Conservation (phyloP, 495 filamentous ascomycete genomes). For the Penicillium dipodomyicola region DNA sequence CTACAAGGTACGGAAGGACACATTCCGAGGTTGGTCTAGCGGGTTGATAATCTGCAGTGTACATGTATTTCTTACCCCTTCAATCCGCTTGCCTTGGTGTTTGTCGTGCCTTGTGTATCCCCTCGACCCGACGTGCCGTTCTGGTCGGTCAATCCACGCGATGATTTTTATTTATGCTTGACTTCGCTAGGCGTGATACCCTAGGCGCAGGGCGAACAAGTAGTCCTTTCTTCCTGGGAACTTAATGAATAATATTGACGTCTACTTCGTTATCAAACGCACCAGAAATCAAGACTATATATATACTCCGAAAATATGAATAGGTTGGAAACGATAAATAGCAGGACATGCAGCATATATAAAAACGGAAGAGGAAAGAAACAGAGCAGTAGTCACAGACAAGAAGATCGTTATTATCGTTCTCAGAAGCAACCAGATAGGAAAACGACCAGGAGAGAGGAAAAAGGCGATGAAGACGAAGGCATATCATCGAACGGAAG, state of each 20-base stretch:
- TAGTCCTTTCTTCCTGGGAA: slow-evolving; percentile 12
- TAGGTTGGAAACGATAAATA: neutral
- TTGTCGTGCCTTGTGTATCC: neutral
- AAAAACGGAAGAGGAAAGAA: neutral
- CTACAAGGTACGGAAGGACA: neutral
- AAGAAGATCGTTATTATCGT: slow-evolving; percentile 1
- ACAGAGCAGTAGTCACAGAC: neutral
- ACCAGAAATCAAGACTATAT: neutral
- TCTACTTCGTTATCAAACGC: slow-evolving; percentile 3
- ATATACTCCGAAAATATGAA: slow-evolving; percentile 2
- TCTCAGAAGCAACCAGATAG: slow-evolving; percentile 2
- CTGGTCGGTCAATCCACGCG: neutral
- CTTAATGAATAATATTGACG: neutral
- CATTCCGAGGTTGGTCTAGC: neutral
- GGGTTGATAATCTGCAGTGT: neutral
- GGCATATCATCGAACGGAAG: neutral
- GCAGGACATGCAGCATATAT: slow-evolving; percentile 9
- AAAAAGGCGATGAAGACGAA: neutral
- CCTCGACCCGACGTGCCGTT: neutral
- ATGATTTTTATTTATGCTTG: neutral
- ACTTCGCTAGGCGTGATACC: neutral
- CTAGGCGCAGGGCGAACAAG: neutral
- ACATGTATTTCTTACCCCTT: neutral
- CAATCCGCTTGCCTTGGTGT: neutral
- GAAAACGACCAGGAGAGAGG: neutral